Evolutionary conservation across 2,329 filamentous ascomycete species (phyloP).

Genomic region (Fusarium dimerum): DNA sequence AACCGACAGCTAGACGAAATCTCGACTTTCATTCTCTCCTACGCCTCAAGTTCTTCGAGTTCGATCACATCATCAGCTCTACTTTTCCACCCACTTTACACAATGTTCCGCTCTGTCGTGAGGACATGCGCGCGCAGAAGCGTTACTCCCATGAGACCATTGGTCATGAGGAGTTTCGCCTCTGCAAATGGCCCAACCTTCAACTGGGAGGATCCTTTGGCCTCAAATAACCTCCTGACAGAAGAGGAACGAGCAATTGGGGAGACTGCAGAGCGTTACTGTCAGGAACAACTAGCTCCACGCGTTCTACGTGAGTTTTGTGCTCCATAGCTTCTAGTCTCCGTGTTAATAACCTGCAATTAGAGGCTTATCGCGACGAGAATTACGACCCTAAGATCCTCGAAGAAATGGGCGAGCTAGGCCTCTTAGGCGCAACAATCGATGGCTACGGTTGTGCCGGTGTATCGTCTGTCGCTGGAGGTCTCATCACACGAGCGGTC

Average conservation of each 20-base stretch:
- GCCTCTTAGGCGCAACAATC: conserved; percentile 83
- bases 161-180: conserved; percentile 37
- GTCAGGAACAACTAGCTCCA: conserved; percentile 84
- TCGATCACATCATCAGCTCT: background rate
- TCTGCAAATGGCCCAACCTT: conserved; percentile 52
- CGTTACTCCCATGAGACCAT: conserved; percentile 26
- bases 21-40: background rate
- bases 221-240: conserved; percentile 72
- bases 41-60: background rate
- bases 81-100: background rate
- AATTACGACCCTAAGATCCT: conserved; percentile 84
- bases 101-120: conserved; percentile 35
- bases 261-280: conserved; percentile 90
- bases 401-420: conserved; percentile 88
- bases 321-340: conserved; percentile 1
- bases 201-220: conserved; percentile 90
- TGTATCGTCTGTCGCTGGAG: conserved; percentile 83
- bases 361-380: conserved; percentile 83
- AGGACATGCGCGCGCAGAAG: conserved; percentile 29
- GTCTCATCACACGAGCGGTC: conserved; percentile 85
- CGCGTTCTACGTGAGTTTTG: conserved; percentile 71
- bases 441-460: conserved; percentile 88
- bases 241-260: conserved; percentile 89
- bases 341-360: conserved; percentile 7
- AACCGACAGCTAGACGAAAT: too few species aligned